phyloP scores from a whole-genome alignment of 306 rosid genomes.

The Corylus avellana region DNA sequence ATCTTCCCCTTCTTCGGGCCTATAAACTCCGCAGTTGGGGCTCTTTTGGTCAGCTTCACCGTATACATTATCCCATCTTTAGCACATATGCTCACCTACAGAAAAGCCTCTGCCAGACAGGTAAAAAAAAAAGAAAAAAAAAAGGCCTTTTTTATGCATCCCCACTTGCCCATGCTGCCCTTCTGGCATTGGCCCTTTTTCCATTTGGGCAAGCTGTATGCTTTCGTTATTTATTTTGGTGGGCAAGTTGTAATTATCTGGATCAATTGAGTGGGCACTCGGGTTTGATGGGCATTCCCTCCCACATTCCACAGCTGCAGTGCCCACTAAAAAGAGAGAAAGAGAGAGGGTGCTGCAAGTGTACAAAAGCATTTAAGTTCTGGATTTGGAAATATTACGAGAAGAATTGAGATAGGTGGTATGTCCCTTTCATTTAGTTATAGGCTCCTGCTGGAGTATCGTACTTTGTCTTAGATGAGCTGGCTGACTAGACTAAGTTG shows the following conservation, averaged over 20 bases:
- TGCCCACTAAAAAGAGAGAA: conserved; percentile 23
- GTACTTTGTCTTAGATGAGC: conserved; percentile 44
- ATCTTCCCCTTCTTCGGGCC: conserved; percentile 98
- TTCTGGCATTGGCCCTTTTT: neutral
- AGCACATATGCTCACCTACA: conserved; percentile 90
- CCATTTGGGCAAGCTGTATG: neutral
- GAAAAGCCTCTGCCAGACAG: conserved; percentile 86
- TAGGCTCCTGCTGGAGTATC: conserved; percentile 37
- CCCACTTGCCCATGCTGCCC: too few species aligned
- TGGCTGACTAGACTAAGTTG: conserved; percentile 38
- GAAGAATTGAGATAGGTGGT: conserved; percentile 54
- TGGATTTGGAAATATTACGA: conserved; percentile 56
- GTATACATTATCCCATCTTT: conserved; percentile 84
- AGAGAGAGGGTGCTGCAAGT: conserved; percentile 29
- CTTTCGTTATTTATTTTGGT: neutral
- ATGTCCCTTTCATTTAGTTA: conserved; percentile 76
- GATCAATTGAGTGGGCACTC: conserved; percentile 30
- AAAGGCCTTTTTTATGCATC: too few species aligned
- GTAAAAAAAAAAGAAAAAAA: conserved; percentile 30
- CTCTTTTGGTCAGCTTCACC: conserved; percentile 93
- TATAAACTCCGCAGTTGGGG: conserved; percentile 92
- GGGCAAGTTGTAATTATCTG: conserved; percentile 28
- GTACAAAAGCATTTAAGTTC: conserved; percentile 60
- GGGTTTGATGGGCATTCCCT: conserved; percentile 35
- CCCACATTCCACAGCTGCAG: conserved; percentile 44